Conservation (phyloP, 2,329 filamentous ascomycete genomes). For the Purpureocillium takamizusanense region DNA sequence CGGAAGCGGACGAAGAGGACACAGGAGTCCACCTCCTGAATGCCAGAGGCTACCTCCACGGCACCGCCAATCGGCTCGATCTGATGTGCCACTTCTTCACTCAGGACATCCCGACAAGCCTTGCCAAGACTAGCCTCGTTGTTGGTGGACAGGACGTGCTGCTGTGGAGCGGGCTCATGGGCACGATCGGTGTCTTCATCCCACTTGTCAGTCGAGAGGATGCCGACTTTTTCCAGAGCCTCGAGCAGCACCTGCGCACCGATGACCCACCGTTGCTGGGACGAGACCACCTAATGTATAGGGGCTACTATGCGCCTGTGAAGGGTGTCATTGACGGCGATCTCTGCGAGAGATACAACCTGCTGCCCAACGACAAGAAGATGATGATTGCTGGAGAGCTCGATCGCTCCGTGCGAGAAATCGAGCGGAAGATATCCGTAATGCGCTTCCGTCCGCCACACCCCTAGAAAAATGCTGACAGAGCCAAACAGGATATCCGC, state of each 20-base stretch:
- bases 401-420: slow-evolving; percentile 82
- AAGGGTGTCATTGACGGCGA: slow-evolving; percentile 97
- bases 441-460: slow-evolving; percentile 1
- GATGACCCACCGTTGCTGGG: slow-evolving; percentile 86
- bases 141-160: slow-evolving; percentile 87
- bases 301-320: slow-evolving; percentile 90
- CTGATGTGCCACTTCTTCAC: slow-evolving; percentile 84
- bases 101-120: slow-evolving; percentile 84
- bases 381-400: slow-evolving; percentile 89
- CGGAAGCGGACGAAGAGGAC: slow-evolving; percentile 86
- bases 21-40: slow-evolving; percentile 87
- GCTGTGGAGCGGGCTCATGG: slow-evolving; percentile 89
- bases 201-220: slow-evolving; percentile 89
- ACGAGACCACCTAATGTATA: slow-evolving; percentile 89
- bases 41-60: slow-evolving; percentile 81
- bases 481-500: slow-evolving; percentile 38
- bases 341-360: slow-evolving; percentile 82
- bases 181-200: slow-evolving; percentile 86
- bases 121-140: slow-evolving; percentile 82
- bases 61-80: slow-evolving; percentile 74
- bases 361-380: slow-evolving; percentile 82
- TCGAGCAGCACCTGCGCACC: slow-evolving; percentile 79
- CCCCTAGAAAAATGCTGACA: slow-evolving; percentile 13
- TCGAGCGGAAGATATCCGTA: slow-evolving; percentile 88
- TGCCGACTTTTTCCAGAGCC: slow-evolving; percentile 92